These are phyloP conservation scores for Alternaria sp. DNA, from an alignment of 2,329 filamentous ascomycete genomes.

Conservation along the genomic window DNA sequence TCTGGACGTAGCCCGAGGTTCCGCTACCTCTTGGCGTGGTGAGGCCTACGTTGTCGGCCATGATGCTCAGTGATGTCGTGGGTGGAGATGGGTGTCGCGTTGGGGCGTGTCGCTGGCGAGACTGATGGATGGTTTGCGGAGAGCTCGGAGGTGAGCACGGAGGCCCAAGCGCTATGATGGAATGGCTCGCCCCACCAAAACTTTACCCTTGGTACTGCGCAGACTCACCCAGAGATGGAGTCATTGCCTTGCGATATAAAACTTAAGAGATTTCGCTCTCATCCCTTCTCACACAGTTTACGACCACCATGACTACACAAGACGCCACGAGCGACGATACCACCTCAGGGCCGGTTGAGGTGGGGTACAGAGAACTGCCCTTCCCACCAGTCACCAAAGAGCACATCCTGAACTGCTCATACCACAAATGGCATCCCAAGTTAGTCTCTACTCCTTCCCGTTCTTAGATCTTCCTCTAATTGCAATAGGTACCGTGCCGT, in stretches of 20 bases:
- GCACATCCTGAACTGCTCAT: constrained; percentile 94
- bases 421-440: constrained; percentile 87
- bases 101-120: neutral
- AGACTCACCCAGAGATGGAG: constrained; percentile 37
- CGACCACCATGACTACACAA: constrained; percentile 30
- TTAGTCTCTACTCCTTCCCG: constrained; percentile 43
- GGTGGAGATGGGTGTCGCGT: neutral
- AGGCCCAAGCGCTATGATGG: constrained; percentile 22
- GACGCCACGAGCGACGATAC: neutral
- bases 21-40: constrained; percentile 92
- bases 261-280: neutral
- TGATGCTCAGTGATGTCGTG: constrained; percentile 47
- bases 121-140: constrained; percentile 16
- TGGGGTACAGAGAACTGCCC: constrained; percentile 55
- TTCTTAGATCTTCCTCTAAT: neutral
- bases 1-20: constrained; percentile 96
- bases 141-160: constrained; percentile 28
- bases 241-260: constrained; percentile 9
- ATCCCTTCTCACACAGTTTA: neutral
- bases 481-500: constrained; percentile 72
- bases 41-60: constrained; percentile 98
- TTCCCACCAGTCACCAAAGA: constrained; percentile 85
- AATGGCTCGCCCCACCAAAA: constrained; percentile 36
- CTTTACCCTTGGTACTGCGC: constrained; percentile 21
- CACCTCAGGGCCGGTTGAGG: constrained; percentile 8